Evolutionary conservation across 768 basidiomycete species (phyloP), one percentile per base, ranked within the genome.

Genomic region (Nidularia pulvinata): DNA sequence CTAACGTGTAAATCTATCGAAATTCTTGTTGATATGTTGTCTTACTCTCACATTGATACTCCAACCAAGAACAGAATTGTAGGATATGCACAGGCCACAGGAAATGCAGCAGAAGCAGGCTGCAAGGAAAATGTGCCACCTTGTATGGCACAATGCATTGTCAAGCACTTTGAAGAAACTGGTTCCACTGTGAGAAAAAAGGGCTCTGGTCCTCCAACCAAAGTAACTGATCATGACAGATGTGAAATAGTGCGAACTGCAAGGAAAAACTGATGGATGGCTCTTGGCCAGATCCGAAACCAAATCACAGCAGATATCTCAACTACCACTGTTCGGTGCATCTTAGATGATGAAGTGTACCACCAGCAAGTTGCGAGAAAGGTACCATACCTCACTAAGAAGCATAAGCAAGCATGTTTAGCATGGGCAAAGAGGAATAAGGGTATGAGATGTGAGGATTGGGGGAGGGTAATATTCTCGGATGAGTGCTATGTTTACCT

Each of bases 401-500:
- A 22, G 4, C 55, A 62, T n/a, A 61, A 57, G 44, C 25, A 53
- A 33, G 33, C 34, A n/a, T 16, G 57, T 37, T n/a, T 56, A 44
- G 48, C 14, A 10, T 46, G 3, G 45, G 45, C 45, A 46, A 46
- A 46, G 45, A 22, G 10, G 3, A 46, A 30, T 16, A 10, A 62
- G 62, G 60, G 57, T 54, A 33, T 50, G 35, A 50, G 44, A 33
- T 32, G 35, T 13, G 13, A 45, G 37, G 53, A 62, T 32, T 65
- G 60, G 58, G 34, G 47, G n/a, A 37, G 53, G 25, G 54, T 65
- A n/a, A 57, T 55, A 19, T 66, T 57, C 55, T 65, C 64, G 7
- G 65, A 66, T 53, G 62, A 66, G 49, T 49, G 52, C 46, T 63
- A 61, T 42, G 35, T 66, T 22, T 56, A 54, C 35, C 51, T 65